Base-by-base conservation (phyloP, 2,329 filamentous ascomycete genomes). In the Aureobasidium sp. region DNA sequence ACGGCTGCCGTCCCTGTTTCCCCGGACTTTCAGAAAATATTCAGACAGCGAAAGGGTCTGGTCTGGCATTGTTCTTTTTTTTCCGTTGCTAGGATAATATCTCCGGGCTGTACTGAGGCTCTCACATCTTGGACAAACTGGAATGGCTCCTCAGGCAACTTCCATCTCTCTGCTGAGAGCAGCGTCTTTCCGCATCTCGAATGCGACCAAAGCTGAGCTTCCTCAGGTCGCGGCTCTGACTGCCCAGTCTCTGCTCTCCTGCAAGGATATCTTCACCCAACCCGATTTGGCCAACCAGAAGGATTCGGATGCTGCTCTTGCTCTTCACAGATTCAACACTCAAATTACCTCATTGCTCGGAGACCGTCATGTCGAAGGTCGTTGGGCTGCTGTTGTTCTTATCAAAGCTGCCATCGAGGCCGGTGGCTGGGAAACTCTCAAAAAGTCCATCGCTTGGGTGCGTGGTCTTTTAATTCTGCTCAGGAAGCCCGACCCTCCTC, bases 381-480 rank as follows among this genome's bases (percentile, higher is more conserved):
- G 90, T 68, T 95, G 93, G 77, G 82, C 86, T 19, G 91, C 87
- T 7, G 84, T 89, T 47, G 85, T 89, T 17, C 76, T 97, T 53
- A 83, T 91, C 73, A 97, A 97, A 76, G 84, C 89, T 4, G 79
- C 87, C 5, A 79, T 96, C 47, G 92, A 97, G 68, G 84, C 88
- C 44, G 91, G 91, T 27, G 91, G 91, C 49, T 91, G 89, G 85
- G 90, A 95, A 70, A 84, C 88, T 62, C 79, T 97, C 63, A 85
- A 86, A 65, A 85, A 84, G 59, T 84, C 84, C 37, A 85, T 86
- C 68, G 80, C 85, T 2, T 96, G 93, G 89, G 86, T 94, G 64
- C 81, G 83, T 67, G 86, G 84, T n/a, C 76, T 97, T 35, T 75
- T 97, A 57, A 82, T 82, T 1, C 83, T 96, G 60, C 73, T 97